Base-by-base conservation (phyloP, 768 basidiomycete genomes). In the Mycena pura region DNA sequence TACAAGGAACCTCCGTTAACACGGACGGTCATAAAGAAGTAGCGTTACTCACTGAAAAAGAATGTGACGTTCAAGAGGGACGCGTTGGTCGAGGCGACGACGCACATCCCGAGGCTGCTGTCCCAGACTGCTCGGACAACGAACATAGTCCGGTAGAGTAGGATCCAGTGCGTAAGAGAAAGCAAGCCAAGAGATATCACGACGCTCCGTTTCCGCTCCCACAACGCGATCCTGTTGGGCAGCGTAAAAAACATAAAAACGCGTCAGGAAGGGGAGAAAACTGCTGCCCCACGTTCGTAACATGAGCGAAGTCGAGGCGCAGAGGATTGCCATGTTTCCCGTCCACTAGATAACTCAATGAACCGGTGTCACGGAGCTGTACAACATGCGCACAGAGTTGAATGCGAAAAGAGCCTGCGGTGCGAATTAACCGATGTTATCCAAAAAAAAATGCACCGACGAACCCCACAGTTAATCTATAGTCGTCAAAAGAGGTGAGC, bases 81-180 rank as follows among this genome's bases (percentile, higher is more conserved):
- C 17, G 88, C 82, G 57, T 84, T 81, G 21, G 85, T 85, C 21
- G 78, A 77, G 27, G 72, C 75, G 43, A 91, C 84, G 36, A 80
- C 71, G 62, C 90, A 91, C 1, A 75, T 62, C 21, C 70, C 57
- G 3, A 56, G 58, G n/a, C 47, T 27, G 11, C 76, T 67, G 28
- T 82, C 79, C 85, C 87, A 88, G 32, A 74, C 68, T 0, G 88
- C 85, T 11, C 77, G 72, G 28, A 92, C 84, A 29, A 89, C 80
- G 71, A 89, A 85, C 86, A 90, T 88, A 14, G 85, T 86, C 28
- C 90, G 84, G 62, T 86, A 88, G 21, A 91, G 75, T 32, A 91
- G 76, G 2, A 76, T 81, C 87, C 88, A 90, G 60, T 90, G 89
- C 2, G 79, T 86, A 28, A 88, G 64, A 63, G 84, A 86, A 13